A percentile compares a stretch with the other conserved stretches of the same genome.
Conservation (phyloP, 2,329 filamentous ascomycete genomes). For the Ceratocystis harringtonii region DNA sequence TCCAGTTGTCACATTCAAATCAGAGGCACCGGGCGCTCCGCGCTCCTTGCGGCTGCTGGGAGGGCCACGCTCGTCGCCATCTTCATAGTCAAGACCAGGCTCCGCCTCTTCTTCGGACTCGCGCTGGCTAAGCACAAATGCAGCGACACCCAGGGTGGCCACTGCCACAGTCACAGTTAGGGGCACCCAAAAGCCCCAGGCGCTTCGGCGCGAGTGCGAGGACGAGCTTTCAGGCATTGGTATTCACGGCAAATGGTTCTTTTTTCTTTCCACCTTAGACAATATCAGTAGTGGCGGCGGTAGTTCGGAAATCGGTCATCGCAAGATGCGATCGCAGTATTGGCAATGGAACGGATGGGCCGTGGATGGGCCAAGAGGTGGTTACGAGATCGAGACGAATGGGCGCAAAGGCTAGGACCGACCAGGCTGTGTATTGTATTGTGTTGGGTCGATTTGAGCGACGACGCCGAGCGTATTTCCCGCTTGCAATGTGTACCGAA, state of each 20-base stretch:
- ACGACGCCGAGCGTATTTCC: too few species aligned
- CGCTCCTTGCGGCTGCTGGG: conserved; percentile 2
- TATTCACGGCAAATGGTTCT: neutral
- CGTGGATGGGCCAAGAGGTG: neutral
- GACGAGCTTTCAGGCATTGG: conserved; percentile 14
- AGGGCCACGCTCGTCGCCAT: conserved; percentile 30
- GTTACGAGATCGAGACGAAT: neutral
- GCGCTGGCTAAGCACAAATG: conserved; percentile 90
- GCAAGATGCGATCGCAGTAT: neutral
- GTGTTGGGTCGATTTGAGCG: neutral
- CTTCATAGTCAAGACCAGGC: conserved; percentile 34
- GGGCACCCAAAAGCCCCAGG: conserved; percentile 77
- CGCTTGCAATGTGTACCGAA: too few species aligned
- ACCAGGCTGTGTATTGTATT: too few species aligned
- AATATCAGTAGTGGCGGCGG: neutral
- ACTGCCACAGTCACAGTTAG: conserved; percentile 74
- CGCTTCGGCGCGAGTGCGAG: conserved; percentile 45
- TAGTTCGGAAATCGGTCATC: neutral
- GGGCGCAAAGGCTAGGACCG: neutral
- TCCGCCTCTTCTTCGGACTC: conserved; percentile 55
- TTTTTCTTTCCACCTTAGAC: neutral
- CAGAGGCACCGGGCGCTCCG: conserved; percentile 19
- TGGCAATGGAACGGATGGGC: neutral
- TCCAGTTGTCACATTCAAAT: conserved; percentile 20
- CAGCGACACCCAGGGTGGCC: conserved; percentile 70